Base-by-base conservation (phyloP, 2,329 filamentous ascomycete genomes). In the Colletotrichum higginsianum region DNA sequence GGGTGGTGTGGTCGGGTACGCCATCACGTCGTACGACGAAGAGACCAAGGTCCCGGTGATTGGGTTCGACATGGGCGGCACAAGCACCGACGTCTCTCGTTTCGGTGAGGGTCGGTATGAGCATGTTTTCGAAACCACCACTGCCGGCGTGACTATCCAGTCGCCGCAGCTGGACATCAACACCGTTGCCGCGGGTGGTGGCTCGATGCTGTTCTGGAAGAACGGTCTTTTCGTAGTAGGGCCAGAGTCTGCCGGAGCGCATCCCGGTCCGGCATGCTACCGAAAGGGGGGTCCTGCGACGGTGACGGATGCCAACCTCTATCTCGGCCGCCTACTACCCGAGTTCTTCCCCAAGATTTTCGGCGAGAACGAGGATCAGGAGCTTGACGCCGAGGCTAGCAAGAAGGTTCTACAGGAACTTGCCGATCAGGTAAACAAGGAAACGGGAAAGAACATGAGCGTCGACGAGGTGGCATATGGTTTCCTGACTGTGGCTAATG, bases 261-360 rank as follows among this genome's bases (percentile, higher is more conserved):
- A 97, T 77, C 95, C 95, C 0, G 95, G 95, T 0, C 95, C 95
- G 12, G 94, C 94, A 0, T 98, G 95, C 76, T 98, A 98, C 81
- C 89, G 95, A 42, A 98, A 98, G 81, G 94, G 92, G 0, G 95
- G 95, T 0, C 95, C 95, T 4, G 87, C 95, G 5, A 96, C 95
- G 0, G 95, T 98, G n/a, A 98, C 95, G 0, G 95, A 98, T 79
- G 95, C 95, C 1, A 98, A 98, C 76, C 81, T 98, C 7, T 94
- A 94, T 76, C 89, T 98, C 0, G 95, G 95, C 0, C 89, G 95
- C 49, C 85, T 98, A 4, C 83, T 98, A 1, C 95, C 95, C 0
- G 94, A 97, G 73, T 97, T 96, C 85, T 98, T 98, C 78, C 95
- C 95, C 0, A 96, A 95, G 80, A 98, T 98, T 71, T 98, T 98